These are phyloP conservation scores for Mariannaea sp. DNA, from an alignment of 2,329 filamentous ascomycete species.

Conservation along the genomic window DNA sequence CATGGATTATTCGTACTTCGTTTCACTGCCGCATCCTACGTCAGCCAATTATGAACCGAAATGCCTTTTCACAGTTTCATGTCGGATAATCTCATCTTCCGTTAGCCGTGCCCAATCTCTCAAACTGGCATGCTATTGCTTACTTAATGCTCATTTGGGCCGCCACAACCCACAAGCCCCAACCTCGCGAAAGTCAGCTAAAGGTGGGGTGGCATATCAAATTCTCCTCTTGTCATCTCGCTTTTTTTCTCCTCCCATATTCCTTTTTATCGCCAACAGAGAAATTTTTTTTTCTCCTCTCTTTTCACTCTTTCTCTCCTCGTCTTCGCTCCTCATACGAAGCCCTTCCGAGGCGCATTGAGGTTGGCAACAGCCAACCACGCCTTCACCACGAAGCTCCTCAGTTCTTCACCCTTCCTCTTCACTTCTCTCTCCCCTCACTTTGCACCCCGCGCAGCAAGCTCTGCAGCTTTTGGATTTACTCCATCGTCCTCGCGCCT, in stretches of 20 bases:
- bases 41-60: conserved; percentile 37
- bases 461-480: conserved; percentile 64
- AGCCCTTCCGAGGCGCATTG: conserved; percentile 38
- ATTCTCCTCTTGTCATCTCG: conserved; percentile 39
- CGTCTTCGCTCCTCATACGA: conserved; percentile 32
- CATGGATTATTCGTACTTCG: too few species aligned
- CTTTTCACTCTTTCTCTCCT: conserved; percentile 22
- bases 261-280: conserved; percentile 25
- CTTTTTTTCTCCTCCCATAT: conserved; percentile 28
- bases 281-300: conserved; percentile 28
- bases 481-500: conserved; percentile 58
- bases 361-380: conserved; percentile 51
- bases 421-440: conserved; percentile 59
- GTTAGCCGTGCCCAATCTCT: conserved; percentile 5
- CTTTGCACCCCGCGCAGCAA: conserved; percentile 64
- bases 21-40: too few species aligned
- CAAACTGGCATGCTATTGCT: not conserved
- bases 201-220: conserved; percentile 38
- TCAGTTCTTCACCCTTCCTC: conserved; percentile 42
- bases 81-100: conserved; percentile 28
- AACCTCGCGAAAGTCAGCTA: conserved; percentile 33
- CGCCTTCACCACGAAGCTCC: conserved; percentile 50
- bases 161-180: conserved; percentile 25
- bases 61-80: not conserved
- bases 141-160: conserved; percentile 5